phyloP scores from a whole-genome alignment of 2,329 filamentous ascomycete species.

The Apiospora saccharicola region DNA sequence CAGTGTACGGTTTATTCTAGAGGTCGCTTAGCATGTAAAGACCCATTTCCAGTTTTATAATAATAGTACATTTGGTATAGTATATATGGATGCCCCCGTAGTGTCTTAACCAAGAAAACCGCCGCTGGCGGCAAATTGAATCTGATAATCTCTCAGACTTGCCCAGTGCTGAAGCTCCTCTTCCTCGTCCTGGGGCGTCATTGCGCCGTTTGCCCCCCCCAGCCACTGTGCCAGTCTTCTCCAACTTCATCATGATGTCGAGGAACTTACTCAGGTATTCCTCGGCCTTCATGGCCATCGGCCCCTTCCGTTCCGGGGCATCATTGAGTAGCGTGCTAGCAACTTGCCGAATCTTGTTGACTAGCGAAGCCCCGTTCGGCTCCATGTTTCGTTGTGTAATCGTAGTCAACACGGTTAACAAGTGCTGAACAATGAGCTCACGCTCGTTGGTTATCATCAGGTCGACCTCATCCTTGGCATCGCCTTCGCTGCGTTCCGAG shows the following conservation, averaged over 20 bases:
- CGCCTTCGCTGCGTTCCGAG: constrained; percentile 42
- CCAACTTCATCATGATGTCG: constrained; percentile 75
- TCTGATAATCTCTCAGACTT: constrained; percentile 79
- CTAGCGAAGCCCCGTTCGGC: constrained; percentile 69
- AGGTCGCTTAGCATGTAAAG: neutral
- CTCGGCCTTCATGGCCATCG: constrained; percentile 58
- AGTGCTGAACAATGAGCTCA: constrained; percentile 81
- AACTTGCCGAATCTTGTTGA: constrained; percentile 85
- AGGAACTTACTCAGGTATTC: constrained; percentile 34
- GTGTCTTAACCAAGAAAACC: constrained; percentile 51
- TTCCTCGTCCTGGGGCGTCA: constrained; percentile 71
- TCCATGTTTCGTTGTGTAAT: constrained; percentile 89
- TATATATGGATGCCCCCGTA: constrained; percentile 23
- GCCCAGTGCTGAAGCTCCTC: constrained; percentile 81
- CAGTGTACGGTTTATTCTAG: no score
- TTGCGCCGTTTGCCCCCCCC: constrained; percentile 39
- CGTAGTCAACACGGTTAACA: constrained; percentile 76
- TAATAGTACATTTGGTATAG: neutral
- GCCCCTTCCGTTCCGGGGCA: constrained; percentile 58
- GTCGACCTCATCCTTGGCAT: constrained; percentile 51
- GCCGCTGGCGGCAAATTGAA: constrained; percentile 72
- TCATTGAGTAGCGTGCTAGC: constrained; percentile 79
- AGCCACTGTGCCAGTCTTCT: constrained; percentile 63
- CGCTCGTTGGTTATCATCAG: constrained; percentile 76
- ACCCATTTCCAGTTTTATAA: neutral